Conservation (phyloP, 2,329 filamentous ascomycete species). For the Monosporascus ibericus region DNA sequence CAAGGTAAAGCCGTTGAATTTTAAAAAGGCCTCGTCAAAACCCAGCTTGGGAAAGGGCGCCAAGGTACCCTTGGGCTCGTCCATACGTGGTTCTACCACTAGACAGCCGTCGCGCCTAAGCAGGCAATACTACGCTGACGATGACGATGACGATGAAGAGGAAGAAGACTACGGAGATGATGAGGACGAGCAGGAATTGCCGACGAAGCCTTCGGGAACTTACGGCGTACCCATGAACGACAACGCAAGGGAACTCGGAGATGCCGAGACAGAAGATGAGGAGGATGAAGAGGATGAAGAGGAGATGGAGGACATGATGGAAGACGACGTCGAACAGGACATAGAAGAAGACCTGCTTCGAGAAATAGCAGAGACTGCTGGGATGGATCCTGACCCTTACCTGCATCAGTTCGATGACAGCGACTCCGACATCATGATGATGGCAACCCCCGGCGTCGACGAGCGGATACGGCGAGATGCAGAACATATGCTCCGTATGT, state of each 20-base stretch:
- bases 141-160: slow-evolving; percentile 30
- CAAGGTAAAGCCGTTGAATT: slow-evolving; percentile 33
- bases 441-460: slow-evolving; percentile 49
- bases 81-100: slow-evolving; percentile 33
- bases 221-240: slow-evolving; percentile 28
- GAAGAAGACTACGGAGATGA: slow-evolving; percentile 34
- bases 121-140: slow-evolving; percentile 31
- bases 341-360: slow-evolving; percentile 28
- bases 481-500: slow-evolving; percentile 49
- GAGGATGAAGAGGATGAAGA: slow-evolving; percentile 29
- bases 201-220: slow-evolving; percentile 20
- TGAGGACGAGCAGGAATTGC: slow-evolving; percentile 30
- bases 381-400: slow-evolving; percentile 8
- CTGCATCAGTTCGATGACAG: slow-evolving; percentile 24
- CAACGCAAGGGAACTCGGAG: slow-evolving; percentile 34
- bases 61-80: slow-evolving; percentile 42
- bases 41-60: slow-evolving; percentile 29
- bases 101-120: slow-evolving; percentile 48
- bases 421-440: slow-evolving; percentile 47
- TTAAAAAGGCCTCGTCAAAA: slow-evolving; percentile 27
- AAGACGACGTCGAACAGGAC: slow-evolving; percentile 30
- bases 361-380: slow-evolving; percentile 22
- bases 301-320: slow-evolving; percentile 33
- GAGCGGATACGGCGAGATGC: slow-evolving; percentile 49
- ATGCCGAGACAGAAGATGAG: slow-evolving; percentile 24